These are phyloP conservation scores for Geosmithia morbida DNA, from an alignment of 2,329 filamentous ascomycete genomes.

Conservation along the genomic window DNA sequence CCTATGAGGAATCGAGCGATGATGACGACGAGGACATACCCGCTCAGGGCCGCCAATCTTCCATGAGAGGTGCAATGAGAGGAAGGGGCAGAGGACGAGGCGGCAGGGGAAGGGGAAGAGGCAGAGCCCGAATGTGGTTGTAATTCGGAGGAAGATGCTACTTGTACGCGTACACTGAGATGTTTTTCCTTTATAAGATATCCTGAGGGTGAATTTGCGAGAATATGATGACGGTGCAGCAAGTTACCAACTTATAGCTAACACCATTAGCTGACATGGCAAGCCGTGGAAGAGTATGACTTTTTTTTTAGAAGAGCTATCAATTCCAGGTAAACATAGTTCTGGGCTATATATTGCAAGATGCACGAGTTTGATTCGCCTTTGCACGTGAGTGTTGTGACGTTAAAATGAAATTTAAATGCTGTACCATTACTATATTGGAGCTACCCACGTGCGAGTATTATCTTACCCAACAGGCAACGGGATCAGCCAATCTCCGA, in stretches of 20 bases:
- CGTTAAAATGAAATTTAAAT: neutral
- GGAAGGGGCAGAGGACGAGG: conserved; percentile 7
- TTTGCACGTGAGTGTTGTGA: neutral
- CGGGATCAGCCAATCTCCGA: too few relatives aligned
- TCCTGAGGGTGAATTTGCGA: too few relatives aligned
- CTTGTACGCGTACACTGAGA: neutral
- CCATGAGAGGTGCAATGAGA: conserved; percentile 4
- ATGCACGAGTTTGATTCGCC: neutral
- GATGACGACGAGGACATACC: conserved; percentile 4
- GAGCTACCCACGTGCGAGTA: neutral
- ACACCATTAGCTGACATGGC: too few relatives aligned
- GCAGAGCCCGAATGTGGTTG: neutral
- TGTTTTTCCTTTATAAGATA: too few relatives aligned
- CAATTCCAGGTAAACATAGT: too few relatives aligned
- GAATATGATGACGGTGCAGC: too few relatives aligned
- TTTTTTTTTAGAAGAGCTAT: too few relatives aligned
- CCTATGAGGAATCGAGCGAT: conserved; percentile 1
- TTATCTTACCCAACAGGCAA: too few relatives aligned
- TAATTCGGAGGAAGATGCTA: neutral
- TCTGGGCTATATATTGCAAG: too few relatives aligned
- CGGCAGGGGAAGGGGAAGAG: conserved; percentile 9
- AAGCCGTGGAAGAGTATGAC: neutral
- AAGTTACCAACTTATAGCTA: too few relatives aligned
- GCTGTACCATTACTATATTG: too few relatives aligned
- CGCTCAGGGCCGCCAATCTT: neutral